Evolutionary conservation across 1,139 yeast species (phyloP).

Genomic region (Wickerhamiella pararugosa): DNA sequence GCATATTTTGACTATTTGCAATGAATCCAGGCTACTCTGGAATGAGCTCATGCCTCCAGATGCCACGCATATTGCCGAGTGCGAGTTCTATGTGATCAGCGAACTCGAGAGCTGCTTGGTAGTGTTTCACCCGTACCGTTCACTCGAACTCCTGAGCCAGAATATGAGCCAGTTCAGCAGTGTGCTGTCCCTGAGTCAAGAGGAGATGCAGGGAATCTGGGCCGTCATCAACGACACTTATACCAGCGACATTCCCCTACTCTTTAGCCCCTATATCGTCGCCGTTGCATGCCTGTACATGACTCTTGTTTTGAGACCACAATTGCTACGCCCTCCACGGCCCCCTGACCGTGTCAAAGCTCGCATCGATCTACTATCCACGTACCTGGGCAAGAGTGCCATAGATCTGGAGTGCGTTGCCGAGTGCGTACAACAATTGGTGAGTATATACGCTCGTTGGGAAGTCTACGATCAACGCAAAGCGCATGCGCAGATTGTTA

Average conservation of each 20-base stretch:
- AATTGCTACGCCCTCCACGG: constrained; percentile 18
- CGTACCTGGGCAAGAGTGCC: constrained; percentile 59
- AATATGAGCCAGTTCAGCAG: constrained; percentile 28
- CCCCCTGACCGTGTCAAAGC: constrained; percentile 23
- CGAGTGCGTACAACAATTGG: constrained; percentile 68
- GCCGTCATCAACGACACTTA: constrained; percentile 79
- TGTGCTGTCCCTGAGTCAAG: constrained; percentile 33
- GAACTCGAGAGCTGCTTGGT: constrained; percentile 71
- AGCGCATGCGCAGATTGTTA: constrained; percentile 5
- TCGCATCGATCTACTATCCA: constrained; percentile 35
- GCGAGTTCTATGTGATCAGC: constrained; percentile 84
- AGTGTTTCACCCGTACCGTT: constrained; percentile 78
- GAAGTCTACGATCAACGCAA: constrained; percentile 54
- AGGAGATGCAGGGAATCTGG: constrained; percentile 79
- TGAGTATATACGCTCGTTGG: constrained; percentile 72
- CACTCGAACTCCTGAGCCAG: constrained; percentile 45
- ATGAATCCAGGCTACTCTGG: constrained; percentile 84
- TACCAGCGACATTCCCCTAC: constrained; percentile 67
- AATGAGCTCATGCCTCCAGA: constrained; percentile 92
- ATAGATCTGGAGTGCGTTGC: constrained; percentile 62
- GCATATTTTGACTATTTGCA: constrained; percentile 67
- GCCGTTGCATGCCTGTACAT: constrained; percentile 72
- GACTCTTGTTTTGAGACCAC: constrained; percentile 43
- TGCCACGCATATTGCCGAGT: constrained; percentile 84
- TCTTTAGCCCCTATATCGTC: constrained; percentile 83